Base-by-base conservation (phyloP, 208 protist genomes). In the Trichomonas gallinae region DNA sequence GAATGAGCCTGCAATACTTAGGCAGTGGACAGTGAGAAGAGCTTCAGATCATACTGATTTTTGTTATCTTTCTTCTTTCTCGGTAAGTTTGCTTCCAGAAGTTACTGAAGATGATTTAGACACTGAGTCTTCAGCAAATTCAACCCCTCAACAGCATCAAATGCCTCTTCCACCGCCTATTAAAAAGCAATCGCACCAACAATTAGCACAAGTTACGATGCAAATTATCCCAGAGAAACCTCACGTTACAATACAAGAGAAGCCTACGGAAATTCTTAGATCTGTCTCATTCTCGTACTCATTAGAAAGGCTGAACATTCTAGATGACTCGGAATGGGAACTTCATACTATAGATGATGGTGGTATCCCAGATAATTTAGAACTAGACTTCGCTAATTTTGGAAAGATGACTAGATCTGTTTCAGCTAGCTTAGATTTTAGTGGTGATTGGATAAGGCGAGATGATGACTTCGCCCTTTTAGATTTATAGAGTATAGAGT, bases 21-120 rank as follows among this genome's bases (percentile, higher is more conserved):
- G 87, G 4, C 87, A 93, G 46, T 93, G 87, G 87, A 93, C 87
- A 51, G 87, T 93, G 0, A 42, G 87, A 34, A 44, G 87, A 9
- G 87, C 87, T 17, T 93, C 87, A 8, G 40, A 42, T 10, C 40
- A 93, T 93, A 44, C 87, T 38, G 87, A 93, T 17, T 48, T 34
- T 58, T 93, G 87, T 36, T 93, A 48, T 93, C 40, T 93, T 51
- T 93, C 87, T 38, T 93, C 87, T 4, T 93, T 93, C 31, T n/a
- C 23, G 8, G 44, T 93, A 3, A 38, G 13, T 51, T 93, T 93
- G 26, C 31, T 93, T 1, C 87, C 87, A 34, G 87, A 93, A 51
- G 44, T 93, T 6, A 93, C 87, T 34, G 40, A 93, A 38, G 11
- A 42, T 58, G 87, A 93, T 15, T 38, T 93, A n/a, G 45, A 93